phyloP scores from a whole-genome alignment of 768 basidiomycete species.

The Lactarius indigo region DNA sequence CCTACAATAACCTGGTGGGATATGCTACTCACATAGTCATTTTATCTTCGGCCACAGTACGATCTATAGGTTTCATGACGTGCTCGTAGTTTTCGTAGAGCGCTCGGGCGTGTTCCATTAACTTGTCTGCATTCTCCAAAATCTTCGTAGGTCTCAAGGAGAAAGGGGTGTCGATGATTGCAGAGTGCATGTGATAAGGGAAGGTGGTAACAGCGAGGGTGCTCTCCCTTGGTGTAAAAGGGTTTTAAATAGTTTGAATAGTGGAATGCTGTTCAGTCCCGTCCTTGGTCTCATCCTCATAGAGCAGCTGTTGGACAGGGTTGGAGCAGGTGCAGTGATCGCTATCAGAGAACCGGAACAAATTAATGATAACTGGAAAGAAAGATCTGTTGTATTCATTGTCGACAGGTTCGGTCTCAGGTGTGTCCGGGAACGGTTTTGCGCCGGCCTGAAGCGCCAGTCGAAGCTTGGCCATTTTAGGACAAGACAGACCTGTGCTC shows the following conservation, averaged over 20 bases:
- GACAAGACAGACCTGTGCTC: too few relatives aligned
- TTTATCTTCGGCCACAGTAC: background rate
- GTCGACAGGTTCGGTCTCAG: background rate
- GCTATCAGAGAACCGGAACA: background rate
- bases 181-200: background rate
- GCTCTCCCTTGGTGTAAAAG: background rate
- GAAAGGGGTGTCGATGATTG: background rate
- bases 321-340: background rate
- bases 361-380: background rate
- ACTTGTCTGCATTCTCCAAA: background rate
- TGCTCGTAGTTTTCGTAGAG: background rate
- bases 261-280: background rate
- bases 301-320: background rate
- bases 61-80: conserved; percentile 2
- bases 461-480: too few relatives aligned
- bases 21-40: background rate
- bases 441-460: background rate
- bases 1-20: too few relatives aligned
- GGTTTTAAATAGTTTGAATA: background rate
- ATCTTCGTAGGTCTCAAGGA: background rate
- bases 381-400: background rate
- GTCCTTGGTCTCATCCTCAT: background rate
- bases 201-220: background rate
- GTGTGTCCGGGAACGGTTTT: background rate
- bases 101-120: background rate